Evolutionary conservation across 495 filamentous ascomycete genomes (phyloP).

Genomic region (Annulohypoxylon moriforme): DNA sequence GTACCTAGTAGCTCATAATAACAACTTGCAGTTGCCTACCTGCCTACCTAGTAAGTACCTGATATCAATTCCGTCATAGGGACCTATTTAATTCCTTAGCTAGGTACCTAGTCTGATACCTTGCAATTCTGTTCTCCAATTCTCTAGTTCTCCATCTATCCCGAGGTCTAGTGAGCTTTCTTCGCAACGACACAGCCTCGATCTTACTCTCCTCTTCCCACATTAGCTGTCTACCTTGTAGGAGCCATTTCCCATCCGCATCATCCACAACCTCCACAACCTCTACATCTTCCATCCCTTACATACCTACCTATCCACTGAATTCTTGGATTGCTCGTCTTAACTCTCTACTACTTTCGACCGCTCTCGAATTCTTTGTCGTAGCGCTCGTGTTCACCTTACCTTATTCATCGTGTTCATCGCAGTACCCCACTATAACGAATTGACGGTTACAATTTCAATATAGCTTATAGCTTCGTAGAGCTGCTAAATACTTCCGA

Average conservation of each 20-base stretch:
- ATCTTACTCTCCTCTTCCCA: neutral
- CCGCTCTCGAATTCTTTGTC: constrained; percentile 13
- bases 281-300: neutral
- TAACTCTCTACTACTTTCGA: neutral
- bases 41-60: no score
- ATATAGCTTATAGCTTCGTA: neutral
- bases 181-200: constrained; percentile 7
- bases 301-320: neutral
- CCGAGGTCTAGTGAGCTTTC: neutral
- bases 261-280: neutral
- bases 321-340: neutral
- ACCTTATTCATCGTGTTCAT: no score
- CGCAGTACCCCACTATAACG: neutral
- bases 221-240: neutral
- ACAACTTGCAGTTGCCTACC: no score
- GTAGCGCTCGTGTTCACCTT: constrained; percentile 17
- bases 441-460: constrained; percentile 1
- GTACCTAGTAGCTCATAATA: no score
- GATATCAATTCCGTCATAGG: no score
- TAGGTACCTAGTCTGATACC: neutral
- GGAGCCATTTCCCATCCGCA: no score
- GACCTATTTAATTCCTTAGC: no score
- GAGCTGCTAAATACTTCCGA: neutral
- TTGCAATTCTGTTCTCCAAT: neutral
- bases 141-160: no score